Base-by-base conservation (phyloP, 179 eudicot genomes). In the Amaranthus tricolor region DNA sequence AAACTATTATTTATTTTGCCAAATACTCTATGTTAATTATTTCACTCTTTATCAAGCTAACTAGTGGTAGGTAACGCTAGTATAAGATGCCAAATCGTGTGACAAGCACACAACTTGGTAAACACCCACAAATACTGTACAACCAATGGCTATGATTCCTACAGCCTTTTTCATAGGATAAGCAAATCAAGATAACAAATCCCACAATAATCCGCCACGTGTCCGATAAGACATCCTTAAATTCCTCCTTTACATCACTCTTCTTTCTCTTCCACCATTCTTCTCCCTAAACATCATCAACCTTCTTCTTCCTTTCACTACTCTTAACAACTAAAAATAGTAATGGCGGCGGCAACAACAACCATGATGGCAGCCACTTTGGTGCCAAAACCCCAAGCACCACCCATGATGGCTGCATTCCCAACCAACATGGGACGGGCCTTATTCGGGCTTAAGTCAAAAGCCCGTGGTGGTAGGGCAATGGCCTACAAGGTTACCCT, bases 401-500 rank as follows among this genome's bases (percentile, higher is more conserved):
- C 47, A 51, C 71, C 58, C 12, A 68, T 68, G 71, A 11, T 68
- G 17, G 71, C 45, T 9, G 9, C 71, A 4, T 31, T 68, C 11
- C 19, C 71, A 1, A 9, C 4, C 58, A 68, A 77, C 75, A 47
- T 59, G 13, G 79, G 74, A 5, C 45, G 60, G 0, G 60, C 62
- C 21, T 43, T 76, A 63, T 76, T 76, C 43, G 74, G 79, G 2
- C 21, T 70, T 3, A 76, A 61, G 49, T 6, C 79, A 16, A 48
- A 62, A 0, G 43, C 63, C 14, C 74, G 79, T 6, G 79, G 79
- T 3, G 79, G 74, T 3, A 61, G 68, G 40, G 68, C 79, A 51
- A 76, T 76, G 79, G 79, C 79, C 0, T 62, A 87, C 91, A 89
- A 86, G 74, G 90, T 93, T 72, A 93, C 84, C 71, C 79, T 93